Base-by-base conservation (phyloP, 495 filamentous ascomycete species). In the Clohesyomyces aquaticus region DNA sequence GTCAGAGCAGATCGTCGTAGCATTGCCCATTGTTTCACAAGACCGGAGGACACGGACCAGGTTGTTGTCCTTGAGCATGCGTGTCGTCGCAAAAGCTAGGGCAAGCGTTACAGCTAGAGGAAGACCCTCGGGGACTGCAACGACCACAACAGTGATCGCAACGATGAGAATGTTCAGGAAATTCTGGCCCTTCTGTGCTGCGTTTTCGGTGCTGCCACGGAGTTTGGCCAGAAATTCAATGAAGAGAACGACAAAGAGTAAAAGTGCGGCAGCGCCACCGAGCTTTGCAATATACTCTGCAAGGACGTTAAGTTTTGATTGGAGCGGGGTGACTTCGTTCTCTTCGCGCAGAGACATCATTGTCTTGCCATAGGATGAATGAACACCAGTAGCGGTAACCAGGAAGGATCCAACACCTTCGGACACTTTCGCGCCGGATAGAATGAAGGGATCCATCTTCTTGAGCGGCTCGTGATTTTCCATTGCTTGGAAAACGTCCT, bases 21-120 rank as follows among this genome's bases (percentile, higher is more conserved):
- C 93, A 75, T 96, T 96, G 22, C 93, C 93, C 93, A 98, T 98
- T n/a, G 93, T 95, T 74, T 98, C 93, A 74, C 93, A 98, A 46
- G 93, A 93, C 68, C 91, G 87, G 41, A 98, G 80, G 57, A 93
- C 83, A 26, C 93, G 90, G 52, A 98, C 93, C 50, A 98, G 75
- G 65, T 97, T 97, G 76, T 96, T 93, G 69, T 97, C 93, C 74
- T 90, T 94, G 47, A 96, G 78, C 93, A 98, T 98, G 25, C 91
- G 82, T 21, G 88, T 96, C 0, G 93, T 98, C 19, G 93, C 93
- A 75, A 96, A 97, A 41, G 93, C 93, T 22, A 98, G 81, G 46
- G 93, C 93, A 49, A 98, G 80, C 0, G 93, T 98, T 12, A 98
- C 93, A 51, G 93, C 93, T 38, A 98, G 80, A 16, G 93, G 93